A percentile compares a stretch with the other conserved stretches of the same genome.
Conservation (phyloP, 108 stramenopile genomes). For the Nitzschia sp. region DNA sequence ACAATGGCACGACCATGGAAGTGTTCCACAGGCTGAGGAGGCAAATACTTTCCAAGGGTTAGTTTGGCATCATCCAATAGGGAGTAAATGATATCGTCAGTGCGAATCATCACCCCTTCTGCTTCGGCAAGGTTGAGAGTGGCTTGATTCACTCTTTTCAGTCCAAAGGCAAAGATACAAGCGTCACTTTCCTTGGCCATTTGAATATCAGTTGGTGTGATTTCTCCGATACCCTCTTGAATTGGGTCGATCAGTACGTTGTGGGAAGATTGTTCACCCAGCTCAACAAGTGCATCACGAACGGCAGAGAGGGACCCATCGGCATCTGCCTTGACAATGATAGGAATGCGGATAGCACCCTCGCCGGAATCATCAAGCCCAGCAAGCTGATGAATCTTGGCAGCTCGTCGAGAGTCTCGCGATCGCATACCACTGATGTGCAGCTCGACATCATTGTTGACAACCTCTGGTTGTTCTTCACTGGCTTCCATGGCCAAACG, state of each 20-base stretch:
- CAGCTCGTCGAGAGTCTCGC: conserved; percentile 25
- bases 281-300: conserved; percentile 58
- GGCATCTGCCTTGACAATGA: conserved; percentile 81
- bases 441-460: conserved; percentile 36
- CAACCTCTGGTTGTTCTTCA: background rate
- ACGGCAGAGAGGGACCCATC: conserved; percentile 81
- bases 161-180: conserved; percentile 67
- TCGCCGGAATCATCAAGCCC: conserved; percentile 38
- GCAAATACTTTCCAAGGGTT: conserved; percentile 56
- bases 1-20: conserved; percentile 72
- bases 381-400: conserved; percentile 23
- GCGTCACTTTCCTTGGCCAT: conserved; percentile 83
- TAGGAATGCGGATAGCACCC: conserved; percentile 63
- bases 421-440: conserved; percentile 41
- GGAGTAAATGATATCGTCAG: conserved; percentile 74
- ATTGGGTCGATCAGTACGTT: conserved; percentile 74
- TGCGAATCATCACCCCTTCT: conserved; percentile 53
- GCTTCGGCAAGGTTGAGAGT: conserved; percentile 53
- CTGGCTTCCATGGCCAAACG: conserved; percentile 17
- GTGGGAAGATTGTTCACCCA: conserved; percentile 61
- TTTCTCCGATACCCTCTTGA: conserved; percentile 63
- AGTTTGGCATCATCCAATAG: conserved; percentile 78
- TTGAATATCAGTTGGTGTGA: conserved; percentile 65
- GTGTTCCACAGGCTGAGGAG: conserved; percentile 43
- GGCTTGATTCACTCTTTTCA: conserved; percentile 57